Evolutionary conservation across 305 asterid genomes (phyloP), one percentile per base, ranked within the genome.

Genomic region (Fraxinus latifolia): DNA sequence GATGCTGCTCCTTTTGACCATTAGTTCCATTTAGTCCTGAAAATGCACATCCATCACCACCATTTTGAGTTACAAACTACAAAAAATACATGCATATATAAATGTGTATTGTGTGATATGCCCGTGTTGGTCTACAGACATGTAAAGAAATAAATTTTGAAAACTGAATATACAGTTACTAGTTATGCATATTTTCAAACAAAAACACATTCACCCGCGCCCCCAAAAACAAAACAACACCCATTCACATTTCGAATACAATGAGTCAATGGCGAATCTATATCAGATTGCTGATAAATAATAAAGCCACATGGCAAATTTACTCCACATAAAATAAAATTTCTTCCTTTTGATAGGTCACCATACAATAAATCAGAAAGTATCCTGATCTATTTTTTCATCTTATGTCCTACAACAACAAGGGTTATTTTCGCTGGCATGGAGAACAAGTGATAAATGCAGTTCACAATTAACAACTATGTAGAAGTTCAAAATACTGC

Each of bases 11-110:
- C 77, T 85, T 90, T 80, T 75, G 91, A 80, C 53, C 87, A 6
- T 71, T 84, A 80, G 82, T 87, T 82, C 87, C 89, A 84, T 86
- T 84, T 72, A 86, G 81, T 58, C 87, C 96, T 91, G 87, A 79
- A 87, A 21, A 82, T 80, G 34, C 12, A 50, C 50, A 81, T 29
- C 65, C 36, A 83, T 62, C 76, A 68, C 9, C 72, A 21, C n/a
- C 7, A 65, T 23, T 65, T 9, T 65, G 72, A 65, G 72, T 65
- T 21, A 25, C 72, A 65, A 67, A 77, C 78, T 58, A 80, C 81
- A 75, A 19, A 78, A 6, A 34, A 15, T 55, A 74, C 31, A 25
- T 1, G 21, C 72, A 62, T 62, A 8, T 62, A 62, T 21, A 53
- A 55, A 31, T 62, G 17, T 47, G 33, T 11, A 34, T 15, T 31